Percentiles rank a stretch among this genome's conserved stretches.
Evolutionary conservation across 257 asterid genomes (phyloP).

Genomic region (Thymus quinquecostatus): DNA sequence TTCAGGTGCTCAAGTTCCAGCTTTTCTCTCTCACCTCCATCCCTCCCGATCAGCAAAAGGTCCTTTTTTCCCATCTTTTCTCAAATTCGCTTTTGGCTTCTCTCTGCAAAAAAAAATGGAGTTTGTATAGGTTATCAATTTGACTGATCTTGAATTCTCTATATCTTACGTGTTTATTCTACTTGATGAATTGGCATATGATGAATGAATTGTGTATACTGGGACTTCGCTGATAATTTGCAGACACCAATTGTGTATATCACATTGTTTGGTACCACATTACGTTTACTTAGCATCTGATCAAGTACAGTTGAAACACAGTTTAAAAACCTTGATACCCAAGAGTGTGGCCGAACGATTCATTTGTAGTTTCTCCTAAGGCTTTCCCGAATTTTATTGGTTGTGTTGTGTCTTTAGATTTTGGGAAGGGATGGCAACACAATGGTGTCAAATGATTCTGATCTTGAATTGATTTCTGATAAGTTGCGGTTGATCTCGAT

Average conservation of each 20-base stretch:
- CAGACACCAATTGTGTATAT: not conserved
- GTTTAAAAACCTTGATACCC: not conserved
- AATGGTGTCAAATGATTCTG: conserved; percentile 59
- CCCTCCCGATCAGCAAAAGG: conserved; percentile 94
- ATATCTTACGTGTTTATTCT: conserved; percentile 4
- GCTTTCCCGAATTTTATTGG: not conserved
- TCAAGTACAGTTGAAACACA: not conserved
- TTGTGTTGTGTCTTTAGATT: conserved; percentile 46
- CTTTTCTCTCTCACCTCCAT: conserved; percentile 85
- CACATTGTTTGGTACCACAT: not conserved
- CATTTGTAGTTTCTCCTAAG: conserved; percentile 13
- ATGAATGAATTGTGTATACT: not conserved
- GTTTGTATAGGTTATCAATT: conserved; percentile 8
- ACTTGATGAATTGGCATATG: not conserved
- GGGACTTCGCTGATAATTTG: conserved; percentile 4
- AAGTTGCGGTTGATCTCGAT: conserved; percentile 63
- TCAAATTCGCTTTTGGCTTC: not conserved
- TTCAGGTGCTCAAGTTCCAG: conserved; percentile 87
- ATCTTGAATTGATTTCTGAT: conserved; percentile 58
- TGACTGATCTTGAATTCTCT: not conserved
- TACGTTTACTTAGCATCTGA: not conserved
- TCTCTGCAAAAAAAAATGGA: not conserved
- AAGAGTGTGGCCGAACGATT: not conserved
- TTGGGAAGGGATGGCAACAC: conserved; percentile 57
- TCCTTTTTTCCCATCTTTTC: conserved; percentile 1